Percentiles rank a stretch among this genome's conserved stretches.
Evolutionary conservation across 257 asterid genomes (phyloP).

Genomic region (Jaltomata sinuosa): DNA sequence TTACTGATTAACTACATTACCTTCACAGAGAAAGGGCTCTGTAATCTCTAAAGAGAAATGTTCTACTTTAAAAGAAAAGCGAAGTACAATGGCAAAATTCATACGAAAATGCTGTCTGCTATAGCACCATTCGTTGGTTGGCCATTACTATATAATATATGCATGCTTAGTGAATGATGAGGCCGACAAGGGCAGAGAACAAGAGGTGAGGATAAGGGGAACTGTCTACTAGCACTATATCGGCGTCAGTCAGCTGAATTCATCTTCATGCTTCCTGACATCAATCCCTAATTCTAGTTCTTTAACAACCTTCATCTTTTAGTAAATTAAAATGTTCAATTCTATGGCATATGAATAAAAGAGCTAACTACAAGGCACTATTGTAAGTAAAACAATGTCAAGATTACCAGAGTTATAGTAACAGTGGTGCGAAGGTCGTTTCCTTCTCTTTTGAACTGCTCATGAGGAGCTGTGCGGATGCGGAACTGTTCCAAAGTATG

Average conservation of each 20-base stretch:
- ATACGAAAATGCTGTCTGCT: neutral
- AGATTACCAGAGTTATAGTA: conserved; percentile 72
- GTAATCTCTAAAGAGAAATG: neutral
- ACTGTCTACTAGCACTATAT: neutral
- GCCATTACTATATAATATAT: neutral
- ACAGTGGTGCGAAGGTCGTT: conserved; percentile 74
- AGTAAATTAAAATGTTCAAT: neutral
- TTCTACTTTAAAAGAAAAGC: too few relatives aligned
- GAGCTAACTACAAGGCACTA: neutral
- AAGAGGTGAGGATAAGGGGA: neutral
- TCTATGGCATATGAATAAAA: neutral
- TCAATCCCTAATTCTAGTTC: neutral
- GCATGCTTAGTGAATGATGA: neutral
- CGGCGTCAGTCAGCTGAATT: neutral
- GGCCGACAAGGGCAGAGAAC: neutral
- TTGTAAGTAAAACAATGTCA: neutral
- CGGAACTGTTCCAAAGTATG: conserved; percentile 51
- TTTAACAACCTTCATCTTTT: neutral
- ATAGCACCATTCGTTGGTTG: neutral
- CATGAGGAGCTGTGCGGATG: conserved; percentile 85
- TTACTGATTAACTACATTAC: neutral
- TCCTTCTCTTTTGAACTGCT: conserved; percentile 79
- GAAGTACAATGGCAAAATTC: neutral
- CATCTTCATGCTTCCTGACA: neutral
- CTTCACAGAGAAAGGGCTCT: neutral